Conservation (phyloP, 345 rosid genomes). For the Nasturtium officinale region DNA sequence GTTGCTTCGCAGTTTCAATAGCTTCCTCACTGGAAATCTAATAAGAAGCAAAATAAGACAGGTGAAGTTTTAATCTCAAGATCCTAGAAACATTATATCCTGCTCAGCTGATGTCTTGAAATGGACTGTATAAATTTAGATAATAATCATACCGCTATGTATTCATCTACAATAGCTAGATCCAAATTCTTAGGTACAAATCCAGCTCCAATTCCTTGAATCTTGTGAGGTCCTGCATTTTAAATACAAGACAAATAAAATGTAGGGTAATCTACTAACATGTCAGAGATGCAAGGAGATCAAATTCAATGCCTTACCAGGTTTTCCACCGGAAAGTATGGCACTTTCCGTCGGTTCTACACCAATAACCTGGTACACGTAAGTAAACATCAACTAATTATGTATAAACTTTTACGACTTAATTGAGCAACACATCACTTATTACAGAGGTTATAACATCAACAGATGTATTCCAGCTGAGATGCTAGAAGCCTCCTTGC, state of each 20-base stretch:
- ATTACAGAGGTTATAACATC: slow-evolving; percentile 13
- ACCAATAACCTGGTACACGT: slow-evolving; percentile 68
- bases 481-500: slow-evolving; percentile 2
- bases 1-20: slow-evolving; percentile 92
- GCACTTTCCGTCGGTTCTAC: slow-evolving; percentile 85
- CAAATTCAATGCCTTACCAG: slow-evolving; percentile 52
- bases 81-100: no score
- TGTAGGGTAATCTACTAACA: background rate
- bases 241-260: background rate
- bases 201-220: slow-evolving; percentile 99
- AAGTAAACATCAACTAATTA: slow-evolving; percentile 28
- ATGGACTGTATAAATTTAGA: background rate
- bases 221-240: slow-evolving; percentile 94
- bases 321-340: slow-evolving; percentile 85
- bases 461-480: slow-evolving; percentile 11
- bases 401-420: background rate
- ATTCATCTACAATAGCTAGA: slow-evolving; percentile 75
- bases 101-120: no score
- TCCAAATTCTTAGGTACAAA: slow-evolving; percentile 89
- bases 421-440: background rate
- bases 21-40: slow-evolving; percentile 94
- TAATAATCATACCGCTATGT: slow-evolving; percentile 60
- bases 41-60: slow-evolving; percentile 23
- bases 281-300: slow-evolving; percentile 8
- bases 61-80: background rate